Percentiles rank a stretch among this genome's conserved stretches.
Conservation (phyloP, 176 grass and related monocot genomes). For the Carex myosuroides region DNA sequence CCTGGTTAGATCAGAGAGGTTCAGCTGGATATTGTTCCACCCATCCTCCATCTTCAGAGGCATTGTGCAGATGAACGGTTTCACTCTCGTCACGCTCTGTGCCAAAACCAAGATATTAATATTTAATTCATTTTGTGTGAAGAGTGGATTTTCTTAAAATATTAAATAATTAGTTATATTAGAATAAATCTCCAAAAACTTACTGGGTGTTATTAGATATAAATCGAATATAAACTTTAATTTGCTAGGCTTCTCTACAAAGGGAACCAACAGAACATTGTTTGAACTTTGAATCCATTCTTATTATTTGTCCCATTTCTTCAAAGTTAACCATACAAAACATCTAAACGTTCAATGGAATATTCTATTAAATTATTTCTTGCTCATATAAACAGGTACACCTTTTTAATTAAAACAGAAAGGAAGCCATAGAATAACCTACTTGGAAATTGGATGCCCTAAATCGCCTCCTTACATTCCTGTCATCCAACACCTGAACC, state of each 20-base stretch:
- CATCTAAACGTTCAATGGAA: neutral
- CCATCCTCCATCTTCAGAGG: conserved; percentile 66
- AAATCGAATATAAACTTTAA: neutral
- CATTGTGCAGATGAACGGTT: conserved; percentile 97
- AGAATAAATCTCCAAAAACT: neutral
- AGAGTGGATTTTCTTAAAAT: neutral
- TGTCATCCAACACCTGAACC: conserved; percentile 90
- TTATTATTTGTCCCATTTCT: neutral
- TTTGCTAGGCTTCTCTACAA: neutral
- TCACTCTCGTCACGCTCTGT: conserved; percentile 74
- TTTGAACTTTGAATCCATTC: neutral
- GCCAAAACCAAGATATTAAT: neutral
- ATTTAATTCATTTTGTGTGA: neutral
- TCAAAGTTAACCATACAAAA: neutral
- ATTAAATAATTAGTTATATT: neutral
- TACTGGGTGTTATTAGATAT: neutral
- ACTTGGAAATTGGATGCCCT: conserved; percentile 94
- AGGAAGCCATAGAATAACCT: conserved; percentile 18
- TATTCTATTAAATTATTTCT: neutral
- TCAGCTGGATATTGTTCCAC: conserved; percentile 92
- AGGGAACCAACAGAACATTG: neutral
- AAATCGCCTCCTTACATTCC: conserved; percentile 85
- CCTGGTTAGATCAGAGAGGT: conserved; percentile 72
- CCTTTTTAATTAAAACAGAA: neutral
- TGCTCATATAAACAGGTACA: neutral